Base-by-base conservation (phyloP, 371 early-diverging fungal species). In the Basidiobolus meristosporus region DNA sequence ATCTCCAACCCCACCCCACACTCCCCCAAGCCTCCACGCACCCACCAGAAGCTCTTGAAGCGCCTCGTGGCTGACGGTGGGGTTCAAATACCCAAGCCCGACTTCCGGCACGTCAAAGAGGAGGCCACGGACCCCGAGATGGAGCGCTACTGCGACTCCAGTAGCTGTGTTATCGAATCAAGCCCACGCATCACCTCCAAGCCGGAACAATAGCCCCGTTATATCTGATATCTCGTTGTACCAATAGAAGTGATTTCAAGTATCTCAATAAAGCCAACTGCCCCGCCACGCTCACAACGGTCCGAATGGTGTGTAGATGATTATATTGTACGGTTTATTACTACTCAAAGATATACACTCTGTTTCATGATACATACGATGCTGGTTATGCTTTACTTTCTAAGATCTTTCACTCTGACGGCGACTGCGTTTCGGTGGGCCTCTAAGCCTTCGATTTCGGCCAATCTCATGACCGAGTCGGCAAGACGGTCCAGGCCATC, bases 341-440 rank as follows among this genome's bases (percentile, higher is more conserved):
- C 26, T 5, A 26, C 26, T 26, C 26, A 26, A 5, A 26, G 3
- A 5, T 9, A 26, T 9, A 26, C 9, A 26, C 9, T 26, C 26
- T 26, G 26, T 9, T 26, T 26, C 5, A 26, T 26, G 26, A 26
- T 26, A 26, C 26, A 26, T 26, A 5, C 9, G 26, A 26, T 26
- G 26, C 26, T 26, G 9, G 26, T 26, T 3, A 26, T 9, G 26
- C 9, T 33, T n/a, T 33, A 56, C 41, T 59, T 64, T 52, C 77
- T 53, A 39, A 77, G 47, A 44, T 77, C 75, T 12, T 59, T 57
- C 45, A 91, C 52, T 43, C 98, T 81, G 23, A 97, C 68, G 34
- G 78, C 83, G 28, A 97, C 98, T 11, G 96, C 96, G 46, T 91
- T 89, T 47, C 88, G 59, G 52, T 97, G 98, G 22, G 92, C 98